phyloP scores from a whole-genome alignment of 257 asterid species.

The Solanum piurae region DNA sequence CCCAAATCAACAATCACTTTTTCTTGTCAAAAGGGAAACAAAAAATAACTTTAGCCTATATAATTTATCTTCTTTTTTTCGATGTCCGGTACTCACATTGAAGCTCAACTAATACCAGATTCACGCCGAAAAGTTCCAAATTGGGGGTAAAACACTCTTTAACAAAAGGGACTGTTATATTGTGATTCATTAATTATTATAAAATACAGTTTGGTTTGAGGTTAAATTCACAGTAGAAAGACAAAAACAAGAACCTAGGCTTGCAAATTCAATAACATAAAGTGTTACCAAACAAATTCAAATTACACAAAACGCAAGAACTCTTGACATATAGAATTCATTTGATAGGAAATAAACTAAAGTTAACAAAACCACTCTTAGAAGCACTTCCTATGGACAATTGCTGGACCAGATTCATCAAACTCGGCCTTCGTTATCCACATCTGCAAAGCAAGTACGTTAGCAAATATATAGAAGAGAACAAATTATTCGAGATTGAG shows the following conservation, averaged over 20 bases:
- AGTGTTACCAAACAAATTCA: neutral
- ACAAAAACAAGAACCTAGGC: neutral
- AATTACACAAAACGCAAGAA: neutral
- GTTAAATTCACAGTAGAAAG: neutral
- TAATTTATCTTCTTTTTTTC: too few relatives aligned
- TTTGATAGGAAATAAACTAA: neutral
- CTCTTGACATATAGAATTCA: neutral
- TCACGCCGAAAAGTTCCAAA: too few relatives aligned
- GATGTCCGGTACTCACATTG: neutral
- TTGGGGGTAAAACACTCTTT: neutral
- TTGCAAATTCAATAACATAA: neutral
- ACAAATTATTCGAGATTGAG: neutral
- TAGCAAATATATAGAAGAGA: neutral
- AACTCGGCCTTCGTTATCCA: constrained; percentile 5
- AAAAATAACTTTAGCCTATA: neutral
- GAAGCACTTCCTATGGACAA: constrained; percentile 6
- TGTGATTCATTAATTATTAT: neutral
- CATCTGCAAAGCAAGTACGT: neutral
- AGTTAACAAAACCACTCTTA: neutral
- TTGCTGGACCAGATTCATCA: constrained; percentile 5
- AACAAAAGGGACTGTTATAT: neutral
- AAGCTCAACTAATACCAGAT: neutral
- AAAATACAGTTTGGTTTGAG: neutral
- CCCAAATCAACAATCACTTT: neutral
- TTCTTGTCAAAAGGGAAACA: neutral